Base-by-base conservation (phyloP, 2,329 filamentous ascomycete genomes). In the Microcera coccophila region DNA sequence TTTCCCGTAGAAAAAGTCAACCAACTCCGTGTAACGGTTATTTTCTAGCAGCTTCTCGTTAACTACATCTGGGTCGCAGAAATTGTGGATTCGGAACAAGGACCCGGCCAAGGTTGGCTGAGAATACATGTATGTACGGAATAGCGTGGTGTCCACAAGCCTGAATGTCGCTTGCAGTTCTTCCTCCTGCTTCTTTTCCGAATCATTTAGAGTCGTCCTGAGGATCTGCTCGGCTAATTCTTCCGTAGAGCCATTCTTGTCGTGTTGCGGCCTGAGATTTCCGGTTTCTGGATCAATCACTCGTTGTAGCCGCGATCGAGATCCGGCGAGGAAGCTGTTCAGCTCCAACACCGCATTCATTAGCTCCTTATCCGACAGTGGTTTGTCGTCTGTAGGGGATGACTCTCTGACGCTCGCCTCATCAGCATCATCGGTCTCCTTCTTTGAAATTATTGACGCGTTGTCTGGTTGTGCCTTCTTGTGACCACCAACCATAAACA, bases 1-100 rank as follows among this genome's bases (percentile, higher is more conserved):
- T 70, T 98, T 98, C 50, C 93, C 93, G 58, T 94, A 89, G 54
- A 97, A 83, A 62, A 98, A 98, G 63, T 97, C 91, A n/a, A 98
- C 90, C 2, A 98, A 73, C 67, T 97, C 91, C 39, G 85, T 91
- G 65, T 95, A 96, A 22, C 90, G 82, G 44, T 87, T 87, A 31
- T 84, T 88, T 62, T 95, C 88, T 46, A 95, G 82, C 4, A 98
- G 72, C 57, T 90, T 90, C 64, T 95, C 87, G 61, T 95, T 93
- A 17, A 98, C 91, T 3, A 97, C 93, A 21, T 88, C 85, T 0
- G 93, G 91, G 57, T 98, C 91, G 64, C 93, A 97, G 62, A 96
- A 97, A 63, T 98, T 98, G 60, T 90, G 85, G 39, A 97, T 88
- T 18, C 93, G 89, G 70, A 98, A 97, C 0, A 98, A 76, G 1